Base-by-base conservation (phyloP, 1,284 basidiomycete genomes). In the Pterulicium gracile region DNA sequence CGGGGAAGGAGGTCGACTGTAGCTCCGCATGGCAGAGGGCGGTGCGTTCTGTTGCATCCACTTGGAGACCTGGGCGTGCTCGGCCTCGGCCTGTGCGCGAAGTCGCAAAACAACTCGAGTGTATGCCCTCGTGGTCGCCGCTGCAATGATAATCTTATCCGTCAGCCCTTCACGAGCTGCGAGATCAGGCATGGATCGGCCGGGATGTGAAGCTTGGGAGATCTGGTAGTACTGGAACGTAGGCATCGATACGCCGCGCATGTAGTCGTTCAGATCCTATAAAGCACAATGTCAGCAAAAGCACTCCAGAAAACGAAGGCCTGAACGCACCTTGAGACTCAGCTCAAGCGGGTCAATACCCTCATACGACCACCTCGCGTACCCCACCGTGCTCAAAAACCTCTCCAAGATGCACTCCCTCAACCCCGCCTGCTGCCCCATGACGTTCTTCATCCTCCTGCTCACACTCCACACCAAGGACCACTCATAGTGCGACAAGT, bases 211-310 rank as follows among this genome's bases (percentile, higher is more conserved):
- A 19, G 68, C 59, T 12, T 67, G 65, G 2, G 85, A 75, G 23
- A 76, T 66, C 3, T 73, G 70, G 1, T 75, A 68, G 54, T 83
- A 88, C 50, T 82, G 74, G 51, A 88, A 79, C 3, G 72, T 70
- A 4, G 87, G 85, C 34, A 84, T 73, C 4, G 77, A 79, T 1
- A 88, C 80, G 2, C 83, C 82, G 44, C 78, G 72, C 73, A 89
- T 79, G 55, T 88, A 90, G 44, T 79, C 71, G 54, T 75, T 74
- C 32, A 90, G 68, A 59, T 89, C 86, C 81, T 87, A 50, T 27
- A 19, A 14, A 48, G 19, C 47, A 24, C 20, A 47, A 22, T 4
- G 45, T 36, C 44, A 49, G 46, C 50, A 12, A 52, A 27, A 32
- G 10, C 14, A 42, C 24, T 49, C 32, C 52, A 40, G 32, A 48